Evolutionary conservation across 768 basidiomycete species (phyloP).

Genomic region (Hericium erinaceus): DNA sequence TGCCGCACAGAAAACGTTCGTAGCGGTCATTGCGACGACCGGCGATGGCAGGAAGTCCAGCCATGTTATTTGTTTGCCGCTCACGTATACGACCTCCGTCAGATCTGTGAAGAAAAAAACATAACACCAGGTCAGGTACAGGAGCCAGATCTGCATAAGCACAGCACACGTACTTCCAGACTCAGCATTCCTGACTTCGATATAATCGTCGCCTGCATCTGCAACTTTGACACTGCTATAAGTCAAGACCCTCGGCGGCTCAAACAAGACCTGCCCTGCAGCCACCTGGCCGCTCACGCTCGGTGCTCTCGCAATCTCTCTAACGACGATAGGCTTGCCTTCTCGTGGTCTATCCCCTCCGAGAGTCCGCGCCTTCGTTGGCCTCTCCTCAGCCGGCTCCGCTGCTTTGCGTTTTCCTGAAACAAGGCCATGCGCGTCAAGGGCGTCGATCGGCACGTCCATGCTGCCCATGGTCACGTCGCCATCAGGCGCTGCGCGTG

Average conservation of each 20-base stretch:
- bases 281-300: not conserved
- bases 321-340: conserved; percentile 29
- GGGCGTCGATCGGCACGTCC: conserved; percentile 36
- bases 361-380: conserved; percentile 42
- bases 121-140: not conserved
- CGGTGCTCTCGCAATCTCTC: conserved; percentile 35
- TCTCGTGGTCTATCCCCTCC: conserved; percentile 59
- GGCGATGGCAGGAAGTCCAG: conserved; percentile 78
- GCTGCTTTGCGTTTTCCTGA: conserved; percentile 47
- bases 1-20: conserved; percentile 61
- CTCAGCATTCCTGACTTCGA: conserved; percentile 77
- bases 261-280: conserved; percentile 8
- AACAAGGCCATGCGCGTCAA: conserved; percentile 21
- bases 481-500: conserved; percentile 34
- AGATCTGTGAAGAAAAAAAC: conserved; percentile 32
- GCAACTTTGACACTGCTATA: conserved; percentile 42
- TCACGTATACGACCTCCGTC: conserved; percentile 58
- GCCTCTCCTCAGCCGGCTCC: conserved; percentile 25
- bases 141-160: not conserved
- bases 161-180: conserved; percentile 37
- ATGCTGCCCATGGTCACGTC: conserved; percentile 39
- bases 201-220: conserved; percentile 57
- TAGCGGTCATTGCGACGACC: conserved; percentile 57
- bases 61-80: conserved; percentile 72
- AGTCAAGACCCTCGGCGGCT: conserved; percentile 36